phyloP scores from a whole-genome alignment of 441 rosid species.

The Pelargonium fulgidum region DNA sequence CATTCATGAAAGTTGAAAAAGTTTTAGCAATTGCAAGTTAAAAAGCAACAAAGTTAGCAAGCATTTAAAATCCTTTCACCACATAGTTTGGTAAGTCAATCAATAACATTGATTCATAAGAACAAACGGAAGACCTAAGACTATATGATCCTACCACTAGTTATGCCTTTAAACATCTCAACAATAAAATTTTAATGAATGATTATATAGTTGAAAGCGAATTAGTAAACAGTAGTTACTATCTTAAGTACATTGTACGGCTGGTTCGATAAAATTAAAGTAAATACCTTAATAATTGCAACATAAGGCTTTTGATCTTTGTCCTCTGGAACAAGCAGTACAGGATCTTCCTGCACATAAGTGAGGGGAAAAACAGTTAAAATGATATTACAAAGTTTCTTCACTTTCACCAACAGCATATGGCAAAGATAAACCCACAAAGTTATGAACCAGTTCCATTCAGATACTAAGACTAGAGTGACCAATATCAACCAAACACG shows the following conservation, averaged over 20 bases:
- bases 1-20: background rate
- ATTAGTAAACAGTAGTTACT: background rate
- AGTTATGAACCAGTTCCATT: too few species aligned
- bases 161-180: background rate
- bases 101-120: background rate
- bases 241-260: background rate
- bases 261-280: background rate
- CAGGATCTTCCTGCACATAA: conserved; percentile 70
- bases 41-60: background rate
- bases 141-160: background rate
- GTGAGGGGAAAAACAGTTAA: background rate
- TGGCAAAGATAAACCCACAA: too few species aligned
- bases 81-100: background rate
- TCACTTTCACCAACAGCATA: too few species aligned
- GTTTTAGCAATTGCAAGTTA: background rate
- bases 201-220: background rate
- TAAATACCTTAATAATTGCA: conserved; percentile 76
- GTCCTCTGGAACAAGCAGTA: conserved; percentile 67
- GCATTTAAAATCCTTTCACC: background rate
- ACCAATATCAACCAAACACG: too few species aligned
- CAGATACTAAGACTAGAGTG: too few species aligned
- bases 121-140: background rate
- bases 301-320: conserved; percentile 65
- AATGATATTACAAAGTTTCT: too few species aligned
- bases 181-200: background rate